Conservation (phyloP, 1,284 basidiomycete genomes). For the Ganoderma leucocontextum region DNA sequence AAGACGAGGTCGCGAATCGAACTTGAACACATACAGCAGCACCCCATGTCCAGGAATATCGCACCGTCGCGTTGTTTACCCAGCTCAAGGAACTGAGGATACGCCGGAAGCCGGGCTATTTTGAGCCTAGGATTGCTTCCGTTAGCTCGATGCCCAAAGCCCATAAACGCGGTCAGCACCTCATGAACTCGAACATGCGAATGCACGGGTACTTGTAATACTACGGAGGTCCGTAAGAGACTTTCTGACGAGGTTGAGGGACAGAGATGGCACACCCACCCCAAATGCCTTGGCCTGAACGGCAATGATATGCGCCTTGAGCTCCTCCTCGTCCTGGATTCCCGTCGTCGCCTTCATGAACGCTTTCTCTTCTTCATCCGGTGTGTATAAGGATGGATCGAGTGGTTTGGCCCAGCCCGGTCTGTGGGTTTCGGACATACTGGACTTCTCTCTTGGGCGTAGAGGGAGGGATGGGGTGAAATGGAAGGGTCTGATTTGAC, state of each 20-base stretch:
- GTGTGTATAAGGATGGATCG: slow-evolving; percentile 14
- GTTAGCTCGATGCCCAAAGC: background rate
- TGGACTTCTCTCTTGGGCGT: background rate
- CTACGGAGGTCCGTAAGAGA: slow-evolving; percentile 13
- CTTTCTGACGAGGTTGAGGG: background rate
- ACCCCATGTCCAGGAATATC: slow-evolving; percentile 54
- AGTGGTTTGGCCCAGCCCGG: slow-evolving; percentile 18
- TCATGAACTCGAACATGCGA: slow-evolving; percentile 29
- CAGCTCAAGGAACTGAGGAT: slow-evolving; percentile 43
- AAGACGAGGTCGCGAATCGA: background rate
- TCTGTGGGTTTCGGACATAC: slow-evolving; percentile 16
- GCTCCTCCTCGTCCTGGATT: slow-evolving; percentile 27
- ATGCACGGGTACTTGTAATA: slow-evolving; percentile 31
- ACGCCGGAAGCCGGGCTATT: slow-evolving; percentile 25
- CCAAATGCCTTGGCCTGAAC: slow-evolving; percentile 29
- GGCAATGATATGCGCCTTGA: slow-evolving; percentile 27
- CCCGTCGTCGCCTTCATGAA: slow-evolving; percentile 33
- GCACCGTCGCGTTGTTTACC: slow-evolving; percentile 47
- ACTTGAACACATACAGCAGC: slow-evolving; percentile 51
- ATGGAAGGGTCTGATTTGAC: background rate
- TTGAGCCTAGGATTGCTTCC: slow-evolving; percentile 23
- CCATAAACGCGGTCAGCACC: slow-evolving; percentile 8
- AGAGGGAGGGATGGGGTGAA: background rate
- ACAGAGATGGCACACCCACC: slow-evolving; percentile 10
- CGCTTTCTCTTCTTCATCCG: slow-evolving; percentile 26